Conservation (phyloP, 106 monocot genomes). For the Apostasia ramifera region DNA sequence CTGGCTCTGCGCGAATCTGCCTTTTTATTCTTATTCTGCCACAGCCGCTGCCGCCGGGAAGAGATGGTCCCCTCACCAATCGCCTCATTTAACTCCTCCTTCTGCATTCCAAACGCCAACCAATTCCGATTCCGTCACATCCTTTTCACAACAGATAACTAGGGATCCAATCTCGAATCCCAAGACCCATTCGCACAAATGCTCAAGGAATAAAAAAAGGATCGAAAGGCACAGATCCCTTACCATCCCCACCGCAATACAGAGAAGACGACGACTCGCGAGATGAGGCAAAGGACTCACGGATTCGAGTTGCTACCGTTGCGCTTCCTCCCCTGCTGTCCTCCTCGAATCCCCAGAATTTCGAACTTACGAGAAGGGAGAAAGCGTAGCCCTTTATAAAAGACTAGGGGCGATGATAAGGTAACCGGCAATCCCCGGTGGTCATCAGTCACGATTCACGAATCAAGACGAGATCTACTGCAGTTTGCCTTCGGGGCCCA, state of each 20-base stretch:
- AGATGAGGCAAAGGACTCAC: neutral
- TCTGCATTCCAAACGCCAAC: conserved; percentile 1
- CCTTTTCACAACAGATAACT: neutral
- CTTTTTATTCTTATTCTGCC: conserved; percentile 7
- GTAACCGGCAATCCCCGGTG: no score
- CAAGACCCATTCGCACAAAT: neutral
- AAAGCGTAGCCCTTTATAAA: no score
- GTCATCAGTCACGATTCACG: no score
- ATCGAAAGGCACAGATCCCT: neutral
- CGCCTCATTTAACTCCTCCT: neutral
- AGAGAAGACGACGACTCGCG: neutral
- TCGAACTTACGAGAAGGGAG: no score
- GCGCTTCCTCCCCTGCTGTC: neutral
- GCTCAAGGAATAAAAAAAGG: neutral
- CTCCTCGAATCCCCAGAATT: neutral
- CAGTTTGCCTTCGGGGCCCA: no score
- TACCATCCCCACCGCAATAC: conserved; percentile 1
- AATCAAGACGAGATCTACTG: no score
- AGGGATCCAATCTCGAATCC: neutral
- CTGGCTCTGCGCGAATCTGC: conserved; percentile 8
- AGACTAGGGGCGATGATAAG: no score
- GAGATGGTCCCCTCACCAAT: neutral
- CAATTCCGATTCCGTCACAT: neutral
- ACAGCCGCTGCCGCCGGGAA: neutral
- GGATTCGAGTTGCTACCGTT: neutral